A percentile compares a stretch with the other conserved stretches of the same genome.
Evolutionary conservation across 257 asterid species (phyloP).

Genomic region (Scutellaria barbata): DNA sequence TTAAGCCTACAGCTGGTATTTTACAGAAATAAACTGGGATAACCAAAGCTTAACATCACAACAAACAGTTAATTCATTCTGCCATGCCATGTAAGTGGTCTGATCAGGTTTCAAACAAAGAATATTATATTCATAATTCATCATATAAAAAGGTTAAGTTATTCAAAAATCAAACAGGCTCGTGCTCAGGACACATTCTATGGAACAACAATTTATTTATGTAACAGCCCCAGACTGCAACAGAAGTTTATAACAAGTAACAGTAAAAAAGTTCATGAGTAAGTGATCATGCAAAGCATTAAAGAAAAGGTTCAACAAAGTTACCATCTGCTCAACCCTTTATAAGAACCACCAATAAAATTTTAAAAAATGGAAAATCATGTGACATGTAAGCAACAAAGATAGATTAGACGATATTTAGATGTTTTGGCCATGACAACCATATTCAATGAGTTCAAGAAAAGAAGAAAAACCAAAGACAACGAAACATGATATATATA

Average conservation of each 20-base stretch:
- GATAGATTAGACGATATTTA: too few species aligned
- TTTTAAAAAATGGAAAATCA: background rate
- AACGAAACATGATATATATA: too few species aligned
- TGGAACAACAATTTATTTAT: too few species aligned
- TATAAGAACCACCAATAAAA: background rate
- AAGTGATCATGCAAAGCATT: background rate
- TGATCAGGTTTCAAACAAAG: background rate
- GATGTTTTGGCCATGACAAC: too few species aligned
- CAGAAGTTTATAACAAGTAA: background rate
- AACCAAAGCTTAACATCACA: background rate
- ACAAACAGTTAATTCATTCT: background rate
- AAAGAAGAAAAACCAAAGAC: too few species aligned
- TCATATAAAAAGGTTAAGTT: background rate
- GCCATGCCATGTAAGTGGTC: background rate
- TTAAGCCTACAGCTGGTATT: too few species aligned
- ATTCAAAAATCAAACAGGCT: background rate
- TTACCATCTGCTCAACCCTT: background rate
- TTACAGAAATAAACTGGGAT: too few species aligned
- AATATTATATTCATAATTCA: background rate
- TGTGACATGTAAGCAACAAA: too few species aligned
- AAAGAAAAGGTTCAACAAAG: background rate
- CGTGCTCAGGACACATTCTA: too few species aligned
- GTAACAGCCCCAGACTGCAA: background rate
- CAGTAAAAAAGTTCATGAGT: background rate
- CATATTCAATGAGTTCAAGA: too few species aligned